Percentiles rank a stretch among this genome's conserved stretches.
These are phyloP conservation scores for Aeschynomene evenia DNA, from an alignment of 306 rosid species.

Conservation along the genomic window DNA sequence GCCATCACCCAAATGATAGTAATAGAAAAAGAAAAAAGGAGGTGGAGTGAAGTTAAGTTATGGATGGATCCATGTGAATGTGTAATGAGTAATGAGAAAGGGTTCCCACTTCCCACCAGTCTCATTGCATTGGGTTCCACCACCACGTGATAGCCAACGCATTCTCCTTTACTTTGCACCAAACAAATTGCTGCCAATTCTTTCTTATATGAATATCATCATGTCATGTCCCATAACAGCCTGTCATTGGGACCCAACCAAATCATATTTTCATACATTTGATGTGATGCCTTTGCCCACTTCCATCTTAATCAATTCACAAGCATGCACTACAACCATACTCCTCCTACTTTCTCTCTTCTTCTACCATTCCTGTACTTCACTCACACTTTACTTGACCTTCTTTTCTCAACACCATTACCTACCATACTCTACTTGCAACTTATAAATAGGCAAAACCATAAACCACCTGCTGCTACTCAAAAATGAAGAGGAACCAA, in stretches of 20 bases:
- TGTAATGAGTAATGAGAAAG: too few relatives aligned
- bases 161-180: not conserved
- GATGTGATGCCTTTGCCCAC: constrained; percentile 7
- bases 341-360: not conserved
- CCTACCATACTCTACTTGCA: constrained; percentile 23
- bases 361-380: not conserved
- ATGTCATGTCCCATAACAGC: constrained; percentile 9
- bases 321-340: constrained; percentile 3
- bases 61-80: too few relatives aligned
- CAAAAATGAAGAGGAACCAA: not conserved
- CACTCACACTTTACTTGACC: not conserved
- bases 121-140: constrained; percentile 34
- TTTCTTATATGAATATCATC: not conserved
- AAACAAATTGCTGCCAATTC: constrained; percentile 2
- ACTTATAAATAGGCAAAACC: not conserved
- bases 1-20: too few relatives aligned
- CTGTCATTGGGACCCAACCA: constrained; percentile 30
- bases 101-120: not conserved
- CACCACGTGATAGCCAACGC: constrained; percentile 29
- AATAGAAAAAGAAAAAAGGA: too few relatives aligned
- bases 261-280: constrained; percentile 3
- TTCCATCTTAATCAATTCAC: not conserved
- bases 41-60: too few relatives aligned
- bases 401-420: constrained; percentile 25
- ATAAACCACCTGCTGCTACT: not conserved